Base-by-base conservation (phyloP, 805 yeast species). In the Barnettozyma sp. region DNA sequence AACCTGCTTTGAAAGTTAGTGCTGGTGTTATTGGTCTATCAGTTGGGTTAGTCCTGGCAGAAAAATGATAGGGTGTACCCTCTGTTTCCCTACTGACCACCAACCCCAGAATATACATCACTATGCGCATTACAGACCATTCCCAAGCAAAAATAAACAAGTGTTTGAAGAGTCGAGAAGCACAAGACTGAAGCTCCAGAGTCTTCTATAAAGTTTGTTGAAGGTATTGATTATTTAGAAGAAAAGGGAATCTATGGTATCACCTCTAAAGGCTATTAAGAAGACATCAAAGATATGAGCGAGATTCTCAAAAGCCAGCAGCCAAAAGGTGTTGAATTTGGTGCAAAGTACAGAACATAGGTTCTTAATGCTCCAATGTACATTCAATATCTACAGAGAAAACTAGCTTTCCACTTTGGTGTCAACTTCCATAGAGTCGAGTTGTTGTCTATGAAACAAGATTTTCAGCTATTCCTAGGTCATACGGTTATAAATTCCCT, bases 51-150 rank as follows among this genome's bases (percentile, higher is more conserved):
- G 66, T 60, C 0, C 49, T 77, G n/a, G 46, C 61, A 2, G 71
- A 72, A 36, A 43, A 49, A 12, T 54, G 60, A 1, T 55, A 62
- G 37, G 42, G 45, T 16, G 62, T 77, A n/a, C 62, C 63, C 1
- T 55, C 79, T 5, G 52, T 79, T 64, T 58, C 59, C 81, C 59
- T 42, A 55, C 45, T 41, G 74, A 56, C 39, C 65, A 32, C 50
- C 53, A 43, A 57, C 39, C 22, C 51, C 63, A 7, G 59, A 60
- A 19, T 73, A 73, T 47, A 77, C 87, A 5, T 78, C 85, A 0
- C 70, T 78, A 3, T 80, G 88, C 88, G 1, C 85, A 80, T 53
- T 80, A 67, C 54, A 62, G 90, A 45, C 88, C 90, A 5, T 70
- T 70, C 39, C 90, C 90, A 7, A 65, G 76, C 33, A 60, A 56